Base-by-base conservation (phyloP, 2,329 filamentous ascomycete species). In the Cytospora piceicola region DNA sequence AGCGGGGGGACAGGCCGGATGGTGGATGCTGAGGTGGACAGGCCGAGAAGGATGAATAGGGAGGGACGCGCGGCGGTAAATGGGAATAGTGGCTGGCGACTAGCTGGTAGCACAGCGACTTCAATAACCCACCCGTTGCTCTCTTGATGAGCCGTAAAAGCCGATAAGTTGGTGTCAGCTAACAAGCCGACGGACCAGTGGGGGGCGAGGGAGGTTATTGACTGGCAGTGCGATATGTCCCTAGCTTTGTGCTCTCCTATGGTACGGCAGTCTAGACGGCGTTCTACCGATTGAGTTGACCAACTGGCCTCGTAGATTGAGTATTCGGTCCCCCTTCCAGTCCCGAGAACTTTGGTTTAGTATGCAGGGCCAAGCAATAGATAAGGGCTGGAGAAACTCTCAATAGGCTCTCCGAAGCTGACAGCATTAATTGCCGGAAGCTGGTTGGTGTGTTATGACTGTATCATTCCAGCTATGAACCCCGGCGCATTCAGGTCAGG, bases 361-460 rank as follows among this genome's bases (percentile, higher is more conserved):
- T 58, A 39, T 60, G 62, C 57, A 64, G 55, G 55, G 55, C 49
- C 63, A 55, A 46, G 63, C 42, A 42, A 46, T 30, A 66, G 64
- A 63, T 66, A 61, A 49, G 56, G 49, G 42, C 58, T 61, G 64
- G 60, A 63, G 42, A 63, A 66, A 63, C 60, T 61, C 60, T 54
- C 58, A 58, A 66, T 63, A 61, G 57, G 60, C 32, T 51, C 56
- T 32, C 22, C 42, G 59, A 54, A 32, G 61, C 58, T 54, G 53
- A 53, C 34, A 53, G 64, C 32, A 51, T 51, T 39, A 11, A 27
- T 58, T 42, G 54, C 39, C 32, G 46, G 46, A 36, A 27, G 54
- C 63, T 57, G 63, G 58, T 52, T 61, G 51, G 60, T 46, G 64
- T 63, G 59, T 30, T 63, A 54, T 29, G 64, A 55, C 54, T 34